These are phyloP conservation scores for Globisporangium cylindrosporum DNA, from an alignment of 352 stramenopile genomes.

Conservation along the genomic window DNA sequence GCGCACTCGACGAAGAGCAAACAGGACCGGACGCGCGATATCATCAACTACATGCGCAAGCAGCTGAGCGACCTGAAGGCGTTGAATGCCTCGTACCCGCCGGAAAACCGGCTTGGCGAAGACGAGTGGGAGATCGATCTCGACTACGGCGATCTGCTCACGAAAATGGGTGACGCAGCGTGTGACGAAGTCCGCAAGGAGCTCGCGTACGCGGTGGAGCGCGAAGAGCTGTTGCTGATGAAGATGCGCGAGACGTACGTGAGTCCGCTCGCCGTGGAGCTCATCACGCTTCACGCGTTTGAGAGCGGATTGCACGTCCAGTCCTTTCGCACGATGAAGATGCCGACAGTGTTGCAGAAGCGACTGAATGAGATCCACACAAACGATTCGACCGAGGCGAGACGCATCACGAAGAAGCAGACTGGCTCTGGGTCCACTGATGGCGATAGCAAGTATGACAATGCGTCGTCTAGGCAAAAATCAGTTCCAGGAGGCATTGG, in stretches of 20 bases:
- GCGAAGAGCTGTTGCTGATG: constrained; percentile 73
- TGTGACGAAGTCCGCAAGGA: constrained; percentile 89
- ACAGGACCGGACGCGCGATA: constrained; percentile 81
- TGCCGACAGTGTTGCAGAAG: constrained; percentile 59
- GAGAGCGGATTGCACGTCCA: constrained; percentile 63
- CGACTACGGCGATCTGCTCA: constrained; percentile 78
- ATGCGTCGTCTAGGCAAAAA: background rate
- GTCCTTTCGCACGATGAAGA: constrained; percentile 82
- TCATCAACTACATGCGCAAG: constrained; percentile 80
- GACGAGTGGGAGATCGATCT: constrained; percentile 88
- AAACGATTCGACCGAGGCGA: constrained; percentile 15
- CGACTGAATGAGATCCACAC: constrained; percentile 71
- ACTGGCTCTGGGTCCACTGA: background rate
- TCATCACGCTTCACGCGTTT: constrained; percentile 71
- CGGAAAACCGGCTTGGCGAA: constrained; percentile 53
- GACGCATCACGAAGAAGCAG: constrained; percentile 21
- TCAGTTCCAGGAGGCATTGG: background rate
- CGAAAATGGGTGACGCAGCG: constrained; percentile 57
- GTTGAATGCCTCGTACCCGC: constrained; percentile 47
- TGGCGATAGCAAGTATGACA: background rate
- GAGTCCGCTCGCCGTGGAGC: constrained; percentile 65
- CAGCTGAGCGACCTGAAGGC: constrained; percentile 73
- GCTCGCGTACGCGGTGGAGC: constrained; percentile 75
- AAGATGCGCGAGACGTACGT: constrained; percentile 86
- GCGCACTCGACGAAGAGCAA: constrained; percentile 66